Conservation (phyloP, 352 stramenopile genomes). For the Phytophthora tubulina region DNA sequence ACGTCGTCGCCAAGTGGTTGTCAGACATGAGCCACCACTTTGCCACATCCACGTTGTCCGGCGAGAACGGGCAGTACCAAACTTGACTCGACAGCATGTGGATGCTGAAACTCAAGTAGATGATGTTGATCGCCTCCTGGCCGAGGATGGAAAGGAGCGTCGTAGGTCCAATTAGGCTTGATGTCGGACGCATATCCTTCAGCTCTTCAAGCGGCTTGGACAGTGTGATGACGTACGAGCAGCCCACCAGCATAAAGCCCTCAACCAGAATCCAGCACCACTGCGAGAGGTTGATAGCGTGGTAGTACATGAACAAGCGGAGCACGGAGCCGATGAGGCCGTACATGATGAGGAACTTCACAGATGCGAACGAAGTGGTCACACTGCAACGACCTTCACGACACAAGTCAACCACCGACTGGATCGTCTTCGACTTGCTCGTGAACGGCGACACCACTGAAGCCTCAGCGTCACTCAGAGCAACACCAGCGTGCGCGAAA, state of each 20-base stretch:
- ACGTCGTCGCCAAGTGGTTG: constrained; percentile 49
- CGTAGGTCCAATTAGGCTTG: constrained; percentile 64
- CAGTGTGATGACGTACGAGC: constrained; percentile 81
- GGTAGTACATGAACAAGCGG: constrained; percentile 76
- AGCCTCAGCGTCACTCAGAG: constrained; percentile 90
- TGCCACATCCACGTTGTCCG: constrained; percentile 46
- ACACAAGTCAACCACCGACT: constrained; percentile 80
- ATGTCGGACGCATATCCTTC: constrained; percentile 42
- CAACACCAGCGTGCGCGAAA: constrained; percentile 92
- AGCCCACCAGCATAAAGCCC: constrained; percentile 67
- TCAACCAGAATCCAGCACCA: constrained; percentile 81
- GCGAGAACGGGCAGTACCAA: constrained; percentile 59
- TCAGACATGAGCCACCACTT: constrained; percentile 64
- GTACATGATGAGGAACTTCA: constrained; percentile 93
- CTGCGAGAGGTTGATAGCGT: constrained; percentile 74
- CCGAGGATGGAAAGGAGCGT: constrained; percentile 59
- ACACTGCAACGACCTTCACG: constrained; percentile 89
- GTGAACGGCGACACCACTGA: constrained; percentile 92
- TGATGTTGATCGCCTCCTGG: constrained; percentile 62
- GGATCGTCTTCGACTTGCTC: constrained; percentile 50
- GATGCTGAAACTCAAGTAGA: constrained; percentile 47
- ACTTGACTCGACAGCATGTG: constrained; percentile 42
- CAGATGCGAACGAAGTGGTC: constrained; percentile 81
- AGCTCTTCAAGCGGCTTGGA: constrained; percentile 56
- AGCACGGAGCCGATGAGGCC: constrained; percentile 76